A percentile compares a stretch with the other conserved stretches of the same genome.
Evolutionary conservation across 495 filamentous ascomycete species (phyloP).

Genomic region (Haplographium delicatum): DNA sequence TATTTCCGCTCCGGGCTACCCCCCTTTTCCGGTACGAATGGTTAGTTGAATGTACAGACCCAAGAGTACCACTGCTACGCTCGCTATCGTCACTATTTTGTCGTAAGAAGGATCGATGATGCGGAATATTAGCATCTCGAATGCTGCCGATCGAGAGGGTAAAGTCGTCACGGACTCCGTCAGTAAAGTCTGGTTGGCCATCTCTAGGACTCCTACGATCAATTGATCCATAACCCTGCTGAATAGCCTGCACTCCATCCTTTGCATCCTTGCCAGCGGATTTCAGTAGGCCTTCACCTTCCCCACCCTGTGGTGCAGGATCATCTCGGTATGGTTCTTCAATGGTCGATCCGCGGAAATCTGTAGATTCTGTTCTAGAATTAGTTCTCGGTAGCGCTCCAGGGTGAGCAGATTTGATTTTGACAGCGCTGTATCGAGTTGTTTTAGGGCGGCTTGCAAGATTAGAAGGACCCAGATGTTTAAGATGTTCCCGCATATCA

Average conservation of each 20-base stretch:
- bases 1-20: conserved; percentile 73
- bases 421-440: conserved; percentile 83
- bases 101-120: not conserved
- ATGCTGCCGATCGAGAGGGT: too few species aligned
- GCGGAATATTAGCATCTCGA: too few species aligned
- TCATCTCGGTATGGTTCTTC: conserved; percentile 23
- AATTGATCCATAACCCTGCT: conserved; percentile 58
- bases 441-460: conserved; percentile 74
- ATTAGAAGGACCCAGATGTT: conserved; percentile 89
- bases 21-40: conserved; percentile 36
- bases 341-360: conserved; percentile 10
- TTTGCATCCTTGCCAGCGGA: conserved; percentile 49
- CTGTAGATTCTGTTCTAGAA: conserved; percentile 1
- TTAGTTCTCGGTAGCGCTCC: conserved; percentile 9
- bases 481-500: conserved; percentile 78
- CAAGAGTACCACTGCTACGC: conserved; percentile 37
- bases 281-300: conserved; percentile 45
- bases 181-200: too few species aligned
- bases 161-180: too few species aligned
- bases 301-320: conserved; percentile 39
- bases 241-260: conserved; percentile 64
- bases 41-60: conserved; percentile 36
- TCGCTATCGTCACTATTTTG: conserved; percentile 32
- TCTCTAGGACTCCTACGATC: conserved; percentile 6
- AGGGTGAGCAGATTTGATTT: conserved; percentile 67